Evolutionary conservation across 208 protist species (phyloP).

Genomic region (Vickermania spadyakhi): DNA sequence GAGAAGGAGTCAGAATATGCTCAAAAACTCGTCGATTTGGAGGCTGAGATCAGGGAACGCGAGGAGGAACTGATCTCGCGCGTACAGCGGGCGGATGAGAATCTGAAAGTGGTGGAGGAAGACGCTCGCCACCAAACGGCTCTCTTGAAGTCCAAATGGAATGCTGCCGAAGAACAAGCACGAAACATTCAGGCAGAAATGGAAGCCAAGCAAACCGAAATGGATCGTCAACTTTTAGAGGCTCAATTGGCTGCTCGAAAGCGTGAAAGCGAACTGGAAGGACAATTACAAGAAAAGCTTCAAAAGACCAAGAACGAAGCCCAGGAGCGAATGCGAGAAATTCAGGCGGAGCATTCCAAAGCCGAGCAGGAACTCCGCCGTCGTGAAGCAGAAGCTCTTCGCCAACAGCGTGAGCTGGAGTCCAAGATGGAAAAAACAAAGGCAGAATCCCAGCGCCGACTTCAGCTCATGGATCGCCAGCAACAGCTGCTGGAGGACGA

Average conservation of each 20-base stretch:
- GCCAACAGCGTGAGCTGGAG: neutral
- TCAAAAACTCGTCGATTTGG: constrained; percentile 30
- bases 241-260: constrained; percentile 19
- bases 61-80: constrained; percentile 22
- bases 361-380: constrained; percentile 33
- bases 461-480: neutral
- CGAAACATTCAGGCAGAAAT: constrained; percentile 29
- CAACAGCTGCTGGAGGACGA: neutral
- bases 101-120: constrained; percentile 28
- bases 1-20: constrained; percentile 43
- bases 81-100: constrained; percentile 25
- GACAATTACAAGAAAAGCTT: constrained; percentile 17
- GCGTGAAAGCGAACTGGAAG: constrained; percentile 32
- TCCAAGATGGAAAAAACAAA: neutral
- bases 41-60: constrained; percentile 31
- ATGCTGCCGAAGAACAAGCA: constrained; percentile 31
- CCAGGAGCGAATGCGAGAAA: constrained; percentile 23
- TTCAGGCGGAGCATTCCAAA: constrained; percentile 28
- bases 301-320: constrained; percentile 15
- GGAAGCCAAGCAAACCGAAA: constrained; percentile 40
- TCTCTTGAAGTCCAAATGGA: constrained; percentile 36
- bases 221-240: constrained; percentile 39
- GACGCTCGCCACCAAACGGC: constrained; percentile 22
- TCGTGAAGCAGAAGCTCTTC: constrained; percentile 24
- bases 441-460: neutral